These are phyloP conservation scores for Acacia concinna DNA, from an alignment of 331 rosid genomes.

Conservation along the genomic window DNA sequence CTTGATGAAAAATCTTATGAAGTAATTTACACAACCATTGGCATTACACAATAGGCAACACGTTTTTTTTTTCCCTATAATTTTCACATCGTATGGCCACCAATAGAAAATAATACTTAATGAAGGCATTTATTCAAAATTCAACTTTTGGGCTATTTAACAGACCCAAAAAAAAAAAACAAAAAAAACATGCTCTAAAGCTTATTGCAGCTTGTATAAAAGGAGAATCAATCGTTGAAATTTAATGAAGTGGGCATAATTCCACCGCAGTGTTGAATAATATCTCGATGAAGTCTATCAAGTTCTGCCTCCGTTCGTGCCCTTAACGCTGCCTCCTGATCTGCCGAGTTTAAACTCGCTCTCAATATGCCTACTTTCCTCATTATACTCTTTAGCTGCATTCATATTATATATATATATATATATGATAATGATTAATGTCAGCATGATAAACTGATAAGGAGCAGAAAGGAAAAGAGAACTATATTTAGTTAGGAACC, in stretches of 20 bases:
- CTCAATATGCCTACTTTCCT: conserved; percentile 42
- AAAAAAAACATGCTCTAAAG: neutral
- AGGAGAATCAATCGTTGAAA: neutral
- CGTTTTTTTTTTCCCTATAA: too few relatives aligned
- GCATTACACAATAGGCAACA: too few relatives aligned
- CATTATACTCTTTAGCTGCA: conserved; percentile 52
- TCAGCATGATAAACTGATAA: neutral
- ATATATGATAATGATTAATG: neutral
- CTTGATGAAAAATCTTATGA: too few relatives aligned
- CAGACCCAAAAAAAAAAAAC: neutral
- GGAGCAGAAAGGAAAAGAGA: neutral
- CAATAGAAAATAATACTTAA: too few relatives aligned
- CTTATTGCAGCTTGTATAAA: neutral
- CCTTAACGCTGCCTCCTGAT: conserved; percentile 29
- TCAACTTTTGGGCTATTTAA: neutral
- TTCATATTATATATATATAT: too few relatives aligned
- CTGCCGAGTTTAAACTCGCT: conserved; percentile 12
- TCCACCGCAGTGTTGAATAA: conserved; percentile 43
- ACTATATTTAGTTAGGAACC: conserved; percentile 25
- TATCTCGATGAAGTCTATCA: conserved; percentile 40
- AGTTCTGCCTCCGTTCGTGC: conserved; percentile 50
- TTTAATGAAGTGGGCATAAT: conserved; percentile 23
- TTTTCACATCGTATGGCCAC: too few relatives aligned
- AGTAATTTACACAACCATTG: too few relatives aligned
- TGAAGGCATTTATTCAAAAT: neutral